Evolutionary conservation across 1,284 basidiomycete species (phyloP), one percentile per base, ranked within the genome.

Genomic region (Rhodotorula sp.): DNA sequence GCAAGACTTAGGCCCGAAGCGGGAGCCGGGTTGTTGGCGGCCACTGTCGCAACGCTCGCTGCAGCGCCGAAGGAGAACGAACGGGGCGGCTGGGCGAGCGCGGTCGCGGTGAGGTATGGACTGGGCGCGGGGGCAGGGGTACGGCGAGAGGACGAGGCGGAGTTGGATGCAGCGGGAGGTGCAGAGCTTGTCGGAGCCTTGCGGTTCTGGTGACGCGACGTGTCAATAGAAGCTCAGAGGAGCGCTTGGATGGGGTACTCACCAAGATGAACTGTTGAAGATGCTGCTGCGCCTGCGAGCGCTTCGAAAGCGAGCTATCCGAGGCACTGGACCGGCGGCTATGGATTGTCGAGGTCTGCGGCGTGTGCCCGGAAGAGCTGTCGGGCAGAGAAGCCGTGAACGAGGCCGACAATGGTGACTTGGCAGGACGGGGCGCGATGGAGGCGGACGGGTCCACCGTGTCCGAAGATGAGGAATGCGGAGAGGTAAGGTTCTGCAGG

Each of bases 1-100:
- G 61, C 67, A 19, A 75, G 67, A 27, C 68, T 70, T 44, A 74
- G 61, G 6, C 73, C 73, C 4, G 73, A 74, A 7, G 73, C 66
- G 20, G 72, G 58, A 2, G 64, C 49, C 5, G 29, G 27, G 20
- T 34, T 56, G 13, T 52, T n/a, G 22, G 52, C 57, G 0, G 52
- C 59, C 0, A 53, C 64, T 1, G 59, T 53, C 1, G 58, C 54
- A 6, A 46, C 63, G 13, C 36, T 62, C 9, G 60, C 48, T 2
- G 65, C 58, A 2, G 61, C 30, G 54, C 62, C 60, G 67, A 75
- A 75, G 15, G 69, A 59, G 64, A 67, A 70, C 0, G 62, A 63
- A 0, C 64, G 58, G 4, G 54, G 44, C 27, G 63, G 53, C 32
- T 68, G 68, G 1, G 72, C 72, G 49, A 73, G 69, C 6, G 68